Conservation (phyloP, 768 basidiomycete species). For the Tylopilus balloui region DNA sequence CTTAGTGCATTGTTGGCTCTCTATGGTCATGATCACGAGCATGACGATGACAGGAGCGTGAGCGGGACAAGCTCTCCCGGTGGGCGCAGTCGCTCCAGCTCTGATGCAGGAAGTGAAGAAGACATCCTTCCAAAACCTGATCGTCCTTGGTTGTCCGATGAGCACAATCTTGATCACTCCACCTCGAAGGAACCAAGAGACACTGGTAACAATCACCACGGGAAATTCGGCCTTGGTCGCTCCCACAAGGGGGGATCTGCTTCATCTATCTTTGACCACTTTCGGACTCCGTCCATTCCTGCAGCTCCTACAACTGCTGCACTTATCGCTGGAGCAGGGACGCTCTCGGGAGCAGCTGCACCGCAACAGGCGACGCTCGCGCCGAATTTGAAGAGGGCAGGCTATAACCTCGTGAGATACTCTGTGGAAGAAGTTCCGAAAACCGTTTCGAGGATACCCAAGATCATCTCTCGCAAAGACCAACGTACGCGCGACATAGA, state of each 20-base stretch:
- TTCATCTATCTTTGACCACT: conserved; percentile 23
- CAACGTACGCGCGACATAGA: conserved; percentile 14
- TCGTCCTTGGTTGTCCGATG: conserved; percentile 20
- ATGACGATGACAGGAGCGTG: conserved; percentile 26
- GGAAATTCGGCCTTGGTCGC: conserved; percentile 13
- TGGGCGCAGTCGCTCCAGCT: conserved; percentile 19
- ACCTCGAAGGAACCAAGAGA: background rate
- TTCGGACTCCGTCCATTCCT: conserved; percentile 21
- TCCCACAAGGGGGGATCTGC: conserved; percentile 21
- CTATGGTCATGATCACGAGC: conserved; percentile 39
- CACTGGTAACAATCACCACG: background rate
- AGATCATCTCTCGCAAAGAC: background rate
- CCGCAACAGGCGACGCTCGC: conserved; percentile 45
- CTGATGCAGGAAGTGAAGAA: conserved; percentile 19
- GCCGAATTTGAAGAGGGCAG: conserved; percentile 58
- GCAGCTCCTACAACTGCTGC: conserved; percentile 39
- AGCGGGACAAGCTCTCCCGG: conserved; percentile 22
- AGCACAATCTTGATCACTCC: background rate
- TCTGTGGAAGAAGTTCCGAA: conserved; percentile 14
- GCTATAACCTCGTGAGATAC: conserved; percentile 63
- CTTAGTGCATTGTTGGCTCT: conserved; percentile 63
- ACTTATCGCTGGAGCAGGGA: conserved; percentile 65
- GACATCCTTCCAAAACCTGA: conserved; percentile 15
- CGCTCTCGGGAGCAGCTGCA: conserved; percentile 57
- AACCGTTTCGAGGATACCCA: background rate